Base-by-base conservation (phyloP, 495 filamentous ascomycete genomes). In the Aspergillus sparsus region DNA sequence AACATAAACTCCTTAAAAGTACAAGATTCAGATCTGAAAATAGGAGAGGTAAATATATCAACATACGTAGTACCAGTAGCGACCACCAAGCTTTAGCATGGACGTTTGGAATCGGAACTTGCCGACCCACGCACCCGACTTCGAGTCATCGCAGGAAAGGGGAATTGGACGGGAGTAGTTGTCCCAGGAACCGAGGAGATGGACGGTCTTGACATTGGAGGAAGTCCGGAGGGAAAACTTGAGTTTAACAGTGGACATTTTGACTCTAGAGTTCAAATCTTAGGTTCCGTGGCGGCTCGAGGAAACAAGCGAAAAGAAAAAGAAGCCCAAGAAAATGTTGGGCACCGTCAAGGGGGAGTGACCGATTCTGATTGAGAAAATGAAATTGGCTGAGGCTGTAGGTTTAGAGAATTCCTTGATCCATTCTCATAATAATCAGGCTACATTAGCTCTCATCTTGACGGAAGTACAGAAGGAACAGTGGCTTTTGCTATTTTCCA, bases 181-280 rank as follows among this genome's bases (percentile, higher is more conserved):
- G 82, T 98, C 95, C 94, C 94, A 98, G 62, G 94, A 97, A 71
- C 94, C 94, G 71, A 97, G 87, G 61, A 98, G 83, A 74, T 98
- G 94, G 76, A 95, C 94, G 76, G 92, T 93, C 87, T 97, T 96
- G 84, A 93, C 91, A 79, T 92, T 91, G 77, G 90, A 83, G 72
- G 93, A 96, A 73, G 94, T 96, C 79, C 93, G 92, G 73, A 98
- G 89, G 74, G 87, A 85, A 77, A 97, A 95, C 62, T 87, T 87
- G 51, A 94, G 83, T 80, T 94, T 89, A 76, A 92, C 86, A 70
- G 90, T 76, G 70, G 91, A 85, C 89, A 93, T 93, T 82, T 77
- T 89, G 75, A 64, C n/a, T n/a, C n/a, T n/a, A n/a, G n/a, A n/a
- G n/a, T n/a, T n/a, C n/a, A n/a, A n/a, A n/a, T n/a, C n/a, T n/a